Evolutionary conservation across 371 early-diverging fungal species (phyloP).

Genomic region (Mucor lusitanicus): DNA sequence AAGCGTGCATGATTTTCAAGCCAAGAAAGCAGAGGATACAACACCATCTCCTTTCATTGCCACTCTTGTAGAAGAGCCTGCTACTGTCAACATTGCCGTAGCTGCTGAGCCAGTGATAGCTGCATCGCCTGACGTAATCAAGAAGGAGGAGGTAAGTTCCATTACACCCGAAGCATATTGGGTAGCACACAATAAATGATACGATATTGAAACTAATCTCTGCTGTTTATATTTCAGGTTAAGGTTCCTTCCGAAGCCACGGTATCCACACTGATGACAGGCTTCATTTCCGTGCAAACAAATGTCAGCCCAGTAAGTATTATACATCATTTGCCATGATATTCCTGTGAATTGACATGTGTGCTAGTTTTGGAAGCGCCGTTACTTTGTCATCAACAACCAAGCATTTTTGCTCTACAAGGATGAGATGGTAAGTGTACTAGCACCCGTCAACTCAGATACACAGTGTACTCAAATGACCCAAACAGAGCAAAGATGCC

Average conservation of each 20-base stretch:
- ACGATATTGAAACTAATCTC: neutral
- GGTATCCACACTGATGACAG: constrained; percentile 15
- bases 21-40: neutral
- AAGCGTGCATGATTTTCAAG: neutral
- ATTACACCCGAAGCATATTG: neutral
- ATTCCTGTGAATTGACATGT: neutral
- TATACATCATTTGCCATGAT: neutral
- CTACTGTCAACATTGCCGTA: neutral
- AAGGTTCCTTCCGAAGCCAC: neutral
- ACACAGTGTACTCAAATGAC: no score
- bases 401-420: constrained; percentile 41
- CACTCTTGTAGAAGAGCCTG: neutral
- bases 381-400: constrained; percentile 46
- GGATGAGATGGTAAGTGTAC: constrained; percentile 36
- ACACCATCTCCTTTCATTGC: neutral
- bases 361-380: constrained; percentile 45
- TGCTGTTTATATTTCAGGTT: constrained; percentile 1
- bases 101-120: neutral
- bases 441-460: neutral
- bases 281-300: constrained; percentile 34
- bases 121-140: neutral
- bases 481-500: constrained; percentile 30
- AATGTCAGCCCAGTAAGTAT: constrained; percentile 26
- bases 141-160: neutral
- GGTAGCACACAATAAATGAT: neutral